phyloP scores from a whole-genome alignment of 257 asterid species.

The Fraxinus anomala region DNA sequence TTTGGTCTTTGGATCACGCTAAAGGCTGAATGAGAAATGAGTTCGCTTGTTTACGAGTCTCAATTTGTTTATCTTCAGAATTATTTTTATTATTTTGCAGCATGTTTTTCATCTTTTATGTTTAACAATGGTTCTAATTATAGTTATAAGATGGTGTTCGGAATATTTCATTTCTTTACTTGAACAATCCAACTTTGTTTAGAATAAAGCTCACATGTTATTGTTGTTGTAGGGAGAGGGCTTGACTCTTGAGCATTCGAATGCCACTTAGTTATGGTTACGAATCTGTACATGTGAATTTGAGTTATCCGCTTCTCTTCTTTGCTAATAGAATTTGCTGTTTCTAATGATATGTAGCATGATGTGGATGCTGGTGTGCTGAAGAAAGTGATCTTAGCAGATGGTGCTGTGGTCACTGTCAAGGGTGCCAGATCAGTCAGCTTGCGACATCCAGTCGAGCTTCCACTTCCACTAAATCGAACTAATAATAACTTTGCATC shows the following conservation, averaged over 20 bases:
- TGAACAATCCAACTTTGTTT: not conserved
- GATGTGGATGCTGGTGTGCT: conserved; percentile 81
- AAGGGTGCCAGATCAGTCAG: conserved; percentile 98
- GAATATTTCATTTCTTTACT: not conserved
- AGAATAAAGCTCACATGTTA: not conserved
- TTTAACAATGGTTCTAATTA: not conserved
- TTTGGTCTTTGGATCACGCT: not conserved
- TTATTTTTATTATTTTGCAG: not conserved
- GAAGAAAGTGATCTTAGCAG: conserved; percentile 85
- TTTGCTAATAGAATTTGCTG: conserved; percentile 1
- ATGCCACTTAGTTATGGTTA: not conserved
- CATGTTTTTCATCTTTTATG: not conserved
- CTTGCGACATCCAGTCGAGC: conserved; percentile 80
- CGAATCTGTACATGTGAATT: not conserved
- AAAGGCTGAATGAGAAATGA: not conserved
- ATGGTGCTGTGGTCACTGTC: conserved; percentile 91
- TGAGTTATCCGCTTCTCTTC: conserved; percentile 10
- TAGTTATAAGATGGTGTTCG: not conserved
- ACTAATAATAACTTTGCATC: conserved; percentile 66
- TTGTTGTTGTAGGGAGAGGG: not conserved
- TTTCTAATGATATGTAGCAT: conserved; percentile 42
- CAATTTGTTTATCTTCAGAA: not conserved
- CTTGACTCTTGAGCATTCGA: not conserved
- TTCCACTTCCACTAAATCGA: conserved; percentile 82
- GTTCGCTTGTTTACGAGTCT: not conserved